These are phyloP conservation scores for Cladosporium halotolerans DNA, from an alignment of 2,329 filamentous ascomycete genomes.

Conservation along the genomic window DNA sequence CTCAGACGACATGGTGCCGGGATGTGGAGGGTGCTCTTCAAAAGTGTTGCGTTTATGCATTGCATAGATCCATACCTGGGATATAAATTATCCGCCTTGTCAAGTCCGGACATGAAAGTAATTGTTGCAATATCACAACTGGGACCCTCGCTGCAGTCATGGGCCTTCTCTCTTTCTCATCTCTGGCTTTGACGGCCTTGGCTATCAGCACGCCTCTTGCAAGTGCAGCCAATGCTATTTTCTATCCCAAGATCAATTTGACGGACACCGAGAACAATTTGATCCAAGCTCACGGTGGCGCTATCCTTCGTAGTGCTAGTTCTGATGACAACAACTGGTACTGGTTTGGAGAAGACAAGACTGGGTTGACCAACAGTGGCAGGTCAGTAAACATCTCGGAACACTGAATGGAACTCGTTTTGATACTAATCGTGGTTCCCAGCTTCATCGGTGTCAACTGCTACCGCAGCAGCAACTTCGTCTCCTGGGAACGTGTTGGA, in stretches of 20 bases:
- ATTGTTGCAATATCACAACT: no score
- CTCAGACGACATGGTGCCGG: neutral
- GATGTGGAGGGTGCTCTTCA: neutral
- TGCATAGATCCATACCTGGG: neutral
- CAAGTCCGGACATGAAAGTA: no score
- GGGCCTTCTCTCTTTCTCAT: no score
- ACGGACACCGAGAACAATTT: slow-evolving; percentile 41
- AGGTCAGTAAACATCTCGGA: neutral
- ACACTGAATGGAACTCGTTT: neutral
- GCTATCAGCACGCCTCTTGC: neutral
- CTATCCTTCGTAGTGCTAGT: slow-evolving; percentile 49
- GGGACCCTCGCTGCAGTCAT: no score
- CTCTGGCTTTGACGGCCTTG: neutral
- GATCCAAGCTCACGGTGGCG: slow-evolving; percentile 61
- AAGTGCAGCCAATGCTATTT: slow-evolving; percentile 15
- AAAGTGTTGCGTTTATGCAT: neutral
- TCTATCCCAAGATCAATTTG: slow-evolving; percentile 24
- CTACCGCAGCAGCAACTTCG: slow-evolving; percentile 57
- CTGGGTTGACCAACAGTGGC: slow-evolving; percentile 43
- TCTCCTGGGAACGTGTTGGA: slow-evolving; percentile 58
- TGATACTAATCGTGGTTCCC: neutral
- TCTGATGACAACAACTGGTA: slow-evolving; percentile 52
- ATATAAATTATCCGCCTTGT: no score
- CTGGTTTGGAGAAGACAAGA: slow-evolving; percentile 65
- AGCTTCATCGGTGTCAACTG: slow-evolving; percentile 61